These are phyloP conservation scores for Fraxinus latifolia DNA, from an alignment of 305 asterid genomes.

Conservation along the genomic window DNA sequence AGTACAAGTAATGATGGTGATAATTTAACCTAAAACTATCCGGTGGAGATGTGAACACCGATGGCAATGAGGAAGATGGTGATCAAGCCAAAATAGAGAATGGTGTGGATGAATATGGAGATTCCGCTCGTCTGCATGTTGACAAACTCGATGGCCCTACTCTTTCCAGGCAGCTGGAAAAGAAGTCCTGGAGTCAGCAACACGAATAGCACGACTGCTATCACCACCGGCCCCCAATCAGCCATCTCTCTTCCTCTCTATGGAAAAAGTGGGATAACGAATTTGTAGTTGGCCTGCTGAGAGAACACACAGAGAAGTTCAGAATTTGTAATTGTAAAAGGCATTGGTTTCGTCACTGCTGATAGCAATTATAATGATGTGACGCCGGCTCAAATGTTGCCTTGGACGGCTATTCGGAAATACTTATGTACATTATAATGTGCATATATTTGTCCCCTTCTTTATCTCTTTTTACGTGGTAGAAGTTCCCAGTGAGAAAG, in stretches of 20 bases:
- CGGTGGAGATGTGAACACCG: conserved; percentile 41
- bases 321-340: background rate
- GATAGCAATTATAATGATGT: background rate
- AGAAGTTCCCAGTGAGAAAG: background rate
- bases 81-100: conserved; percentile 42
- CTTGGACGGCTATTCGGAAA: background rate
- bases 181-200: conserved; percentile 44
- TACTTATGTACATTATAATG: background rate
- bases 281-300: background rate
- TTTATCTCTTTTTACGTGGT: background rate
- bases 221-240: conserved; percentile 48
- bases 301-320: background rate
- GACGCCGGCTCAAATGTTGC: background rate
- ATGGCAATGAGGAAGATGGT: conserved; percentile 47
- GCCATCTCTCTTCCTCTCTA: conserved; percentile 25
- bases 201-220: conserved; percentile 44
- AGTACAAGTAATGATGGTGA: background rate
- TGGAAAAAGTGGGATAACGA: background rate
- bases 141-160: conserved; percentile 31
- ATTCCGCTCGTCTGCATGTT: conserved; percentile 51
- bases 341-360: background rate
- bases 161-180: conserved; percentile 48
- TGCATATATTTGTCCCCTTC: background rate
- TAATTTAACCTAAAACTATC: conserved; percentile 20
- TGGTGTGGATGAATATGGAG: conserved; percentile 42